These are phyloP conservation scores for Backusella australiensis DNA, from an alignment of 192 early-diverging fungal genomes.

Conservation along the genomic window DNA sequence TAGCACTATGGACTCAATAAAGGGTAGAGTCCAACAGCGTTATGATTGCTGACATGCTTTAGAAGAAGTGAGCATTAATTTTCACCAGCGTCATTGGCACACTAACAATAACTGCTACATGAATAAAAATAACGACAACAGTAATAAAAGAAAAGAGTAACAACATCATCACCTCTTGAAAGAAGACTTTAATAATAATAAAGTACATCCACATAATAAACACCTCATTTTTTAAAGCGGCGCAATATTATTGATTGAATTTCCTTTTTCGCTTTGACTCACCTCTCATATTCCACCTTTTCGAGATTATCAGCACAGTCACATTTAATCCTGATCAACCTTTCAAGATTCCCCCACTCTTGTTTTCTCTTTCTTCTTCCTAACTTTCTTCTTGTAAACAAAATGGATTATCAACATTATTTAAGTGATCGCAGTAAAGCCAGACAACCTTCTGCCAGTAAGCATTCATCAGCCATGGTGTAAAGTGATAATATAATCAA, in stretches of 20 bases:
- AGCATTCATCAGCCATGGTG: not conserved
- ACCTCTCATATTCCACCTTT: not conserved
- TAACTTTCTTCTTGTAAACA: not conserved
- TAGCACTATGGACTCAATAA: no score
- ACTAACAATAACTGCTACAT: no score
- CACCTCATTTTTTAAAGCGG: not conserved
- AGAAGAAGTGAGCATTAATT: no score
- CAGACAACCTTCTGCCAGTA: slow-evolving; percentile 47
- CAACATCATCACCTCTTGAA: no score
- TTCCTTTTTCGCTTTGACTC: not conserved
- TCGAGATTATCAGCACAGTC: slow-evolving; percentile 2
- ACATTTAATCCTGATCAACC: not conserved
- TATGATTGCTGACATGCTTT: no score
- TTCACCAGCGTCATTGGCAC: no score
- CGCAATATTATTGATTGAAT: not conserved
- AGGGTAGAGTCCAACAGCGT: no score
- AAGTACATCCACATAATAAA: not conserved
- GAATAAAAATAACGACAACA: no score
- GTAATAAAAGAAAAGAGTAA: no score
- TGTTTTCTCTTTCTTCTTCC: not conserved
- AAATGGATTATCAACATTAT: slow-evolving; percentile 37
- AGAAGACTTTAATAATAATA: no score
- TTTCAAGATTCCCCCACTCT: not conserved
- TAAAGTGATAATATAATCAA: not conserved
- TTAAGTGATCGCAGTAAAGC: slow-evolving; percentile 41